A percentile compares a stretch with the other conserved stretches of the same genome.
These are phyloP conservation scores for Trametes sanguinea DNA, from an alignment of 768 basidiomycete species.

Conservation along the genomic window DNA sequence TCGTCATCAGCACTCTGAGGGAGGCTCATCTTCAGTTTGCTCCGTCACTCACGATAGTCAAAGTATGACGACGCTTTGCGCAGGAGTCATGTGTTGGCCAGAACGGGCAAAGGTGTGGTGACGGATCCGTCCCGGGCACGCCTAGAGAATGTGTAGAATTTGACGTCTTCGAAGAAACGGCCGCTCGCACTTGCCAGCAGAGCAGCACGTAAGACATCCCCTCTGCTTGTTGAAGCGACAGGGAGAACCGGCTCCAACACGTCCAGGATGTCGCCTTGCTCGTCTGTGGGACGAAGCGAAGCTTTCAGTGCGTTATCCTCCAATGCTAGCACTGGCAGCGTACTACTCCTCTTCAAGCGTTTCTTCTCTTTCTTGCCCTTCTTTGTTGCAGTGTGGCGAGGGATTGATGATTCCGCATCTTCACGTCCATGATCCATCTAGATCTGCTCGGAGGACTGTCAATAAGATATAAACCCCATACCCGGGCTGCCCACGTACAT, in stretches of 20 bases:
- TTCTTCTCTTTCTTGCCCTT: no score
- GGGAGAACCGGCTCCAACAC: not conserved
- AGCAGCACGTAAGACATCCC: not conserved
- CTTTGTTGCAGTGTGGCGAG: no score
- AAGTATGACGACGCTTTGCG: slow-evolving; percentile 1
- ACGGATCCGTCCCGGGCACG: not conserved
- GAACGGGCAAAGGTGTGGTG: not conserved
- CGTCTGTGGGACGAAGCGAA: no score
- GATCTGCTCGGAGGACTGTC: no score
- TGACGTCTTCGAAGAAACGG: slow-evolving; percentile 15
- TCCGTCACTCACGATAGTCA: slow-evolving; percentile 4
- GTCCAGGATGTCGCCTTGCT: no score
- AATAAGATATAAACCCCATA: no score
- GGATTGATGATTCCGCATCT: no score
- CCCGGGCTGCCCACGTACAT: no score
- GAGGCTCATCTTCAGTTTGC: not conserved
- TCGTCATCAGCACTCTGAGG: not conserved
- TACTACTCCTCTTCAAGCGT: no score
- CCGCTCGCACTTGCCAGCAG: not conserved
- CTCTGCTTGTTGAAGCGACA: not conserved
- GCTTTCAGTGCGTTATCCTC: no score
- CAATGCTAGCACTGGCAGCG: no score
- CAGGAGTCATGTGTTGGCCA: not conserved
- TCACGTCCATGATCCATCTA: no score
- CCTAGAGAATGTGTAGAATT: slow-evolving; percentile 16